These are phyloP conservation scores for Nymphaea colorata DNA, from an alignment of 164 flowering plant genomes.

Conservation along the genomic window DNA sequence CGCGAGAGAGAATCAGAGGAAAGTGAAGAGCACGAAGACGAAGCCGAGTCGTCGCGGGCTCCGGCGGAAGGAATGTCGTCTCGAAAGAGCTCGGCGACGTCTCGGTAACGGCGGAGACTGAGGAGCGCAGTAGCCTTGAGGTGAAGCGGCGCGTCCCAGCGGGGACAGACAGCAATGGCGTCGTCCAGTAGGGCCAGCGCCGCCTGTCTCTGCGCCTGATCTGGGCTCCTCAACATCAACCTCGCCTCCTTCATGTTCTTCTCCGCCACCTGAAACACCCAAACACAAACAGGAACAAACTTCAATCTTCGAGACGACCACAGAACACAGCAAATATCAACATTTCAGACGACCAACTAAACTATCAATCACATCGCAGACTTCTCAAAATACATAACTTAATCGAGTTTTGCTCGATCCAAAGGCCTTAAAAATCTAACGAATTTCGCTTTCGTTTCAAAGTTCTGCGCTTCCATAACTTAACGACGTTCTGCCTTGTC, in stretches of 20 bases:
- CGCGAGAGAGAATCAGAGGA: constrained; percentile 22
- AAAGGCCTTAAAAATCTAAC: too few species aligned
- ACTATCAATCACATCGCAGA: too few species aligned
- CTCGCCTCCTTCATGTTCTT: constrained; percentile 71
- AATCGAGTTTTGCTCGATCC: too few species aligned
- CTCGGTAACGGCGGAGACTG: constrained; percentile 65
- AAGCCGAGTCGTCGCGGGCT: not conserved
- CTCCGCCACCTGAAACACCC: constrained; percentile 52
- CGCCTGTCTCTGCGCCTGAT: constrained; percentile 45
- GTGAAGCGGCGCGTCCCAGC: constrained; percentile 66
- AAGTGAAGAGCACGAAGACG: not conserved
- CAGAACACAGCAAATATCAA: too few species aligned
- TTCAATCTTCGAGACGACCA: too few species aligned
- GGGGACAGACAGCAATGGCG: constrained; percentile 63
- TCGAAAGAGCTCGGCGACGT: constrained; percentile 88
- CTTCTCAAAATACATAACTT: too few species aligned
- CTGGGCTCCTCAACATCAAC: constrained; percentile 48
- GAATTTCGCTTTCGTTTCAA: too few species aligned
- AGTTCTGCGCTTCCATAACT: too few species aligned
- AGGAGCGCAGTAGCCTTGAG: constrained; percentile 82
- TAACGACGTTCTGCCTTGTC: too few species aligned
- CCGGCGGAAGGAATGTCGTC: constrained; percentile 57
- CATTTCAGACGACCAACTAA: too few species aligned
- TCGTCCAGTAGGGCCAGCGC: constrained; percentile 73
- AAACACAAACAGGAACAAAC: not conserved